Percentiles rank a stretch among this genome's conserved stretches.
Conservation (phyloP, 305 asterid species). For the Fraxinus paxiana region DNA sequence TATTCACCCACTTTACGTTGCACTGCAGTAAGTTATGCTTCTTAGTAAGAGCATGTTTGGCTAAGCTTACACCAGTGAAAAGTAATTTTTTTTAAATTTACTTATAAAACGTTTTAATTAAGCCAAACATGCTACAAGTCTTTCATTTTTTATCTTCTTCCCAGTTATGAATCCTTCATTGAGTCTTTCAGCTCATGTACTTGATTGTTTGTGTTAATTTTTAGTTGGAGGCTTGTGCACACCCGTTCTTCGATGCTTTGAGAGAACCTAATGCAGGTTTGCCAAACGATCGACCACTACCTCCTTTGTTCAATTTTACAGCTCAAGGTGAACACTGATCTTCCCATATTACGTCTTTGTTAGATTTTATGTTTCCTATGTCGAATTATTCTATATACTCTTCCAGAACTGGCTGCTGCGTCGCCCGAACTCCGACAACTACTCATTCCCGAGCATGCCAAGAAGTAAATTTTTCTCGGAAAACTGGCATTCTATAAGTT, state of each 20-base stretch:
- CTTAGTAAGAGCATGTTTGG: neutral
- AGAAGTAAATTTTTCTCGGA: conserved; percentile 35
- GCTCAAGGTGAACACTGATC: conserved; percentile 55
- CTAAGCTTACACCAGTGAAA: neutral
- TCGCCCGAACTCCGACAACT: conserved; percentile 69
- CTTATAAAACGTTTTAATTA: too few relatives aligned
- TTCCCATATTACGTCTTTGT: neutral
- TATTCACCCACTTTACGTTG: conserved; percentile 85
- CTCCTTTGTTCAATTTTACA: conserved; percentile 78
- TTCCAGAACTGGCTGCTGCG: conserved; percentile 70
- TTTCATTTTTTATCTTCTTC: too few relatives aligned
- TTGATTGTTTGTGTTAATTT: neutral
- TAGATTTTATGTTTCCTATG: neutral
- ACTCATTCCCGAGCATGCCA: conserved; percentile 69
- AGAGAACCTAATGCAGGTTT: conserved; percentile 66
- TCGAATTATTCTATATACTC: neutral
- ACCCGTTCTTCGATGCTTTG: conserved; percentile 80
- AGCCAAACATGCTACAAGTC: neutral
- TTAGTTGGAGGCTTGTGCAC: conserved; percentile 97
- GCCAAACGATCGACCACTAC: conserved; percentile 74
- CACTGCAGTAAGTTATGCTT: conserved; percentile 65
- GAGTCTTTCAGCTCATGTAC: neutral
- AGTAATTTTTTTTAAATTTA: neutral
- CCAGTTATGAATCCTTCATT: too few relatives aligned
- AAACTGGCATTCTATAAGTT: conserved; percentile 6